Percentiles rank a stretch among this genome's conserved stretches.
Conservation (phyloP, 1,284 basidiomycete species). For the Melampsora americana region DNA sequence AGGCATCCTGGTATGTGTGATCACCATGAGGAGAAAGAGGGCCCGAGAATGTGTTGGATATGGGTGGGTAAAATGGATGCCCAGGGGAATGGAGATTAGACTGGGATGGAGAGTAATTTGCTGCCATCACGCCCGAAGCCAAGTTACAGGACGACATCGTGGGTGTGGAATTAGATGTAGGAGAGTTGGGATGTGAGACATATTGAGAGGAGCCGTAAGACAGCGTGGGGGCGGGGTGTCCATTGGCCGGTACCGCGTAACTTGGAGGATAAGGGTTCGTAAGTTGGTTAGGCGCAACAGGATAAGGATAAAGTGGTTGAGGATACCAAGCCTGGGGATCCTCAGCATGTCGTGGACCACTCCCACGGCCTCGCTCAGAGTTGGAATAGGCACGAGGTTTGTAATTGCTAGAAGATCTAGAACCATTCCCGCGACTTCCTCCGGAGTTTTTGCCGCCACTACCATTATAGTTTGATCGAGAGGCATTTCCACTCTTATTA, state of each 20-base stretch:
- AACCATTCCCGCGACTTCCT: background rate
- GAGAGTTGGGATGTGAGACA: background rate
- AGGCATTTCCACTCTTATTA: no score
- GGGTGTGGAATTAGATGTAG: background rate
- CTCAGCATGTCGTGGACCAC: no score
- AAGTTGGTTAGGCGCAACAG: background rate
- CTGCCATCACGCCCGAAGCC: no score
- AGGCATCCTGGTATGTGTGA: background rate
- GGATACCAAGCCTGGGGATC: background rate
- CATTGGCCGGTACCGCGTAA: background rate
- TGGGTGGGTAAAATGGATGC: background rate
- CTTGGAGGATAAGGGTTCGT: background rate
- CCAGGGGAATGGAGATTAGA: background rate
- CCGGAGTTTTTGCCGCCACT: no score
- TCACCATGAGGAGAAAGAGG: constrained; percentile 4
- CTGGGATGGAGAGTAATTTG: background rate
- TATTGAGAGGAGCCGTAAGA: background rate
- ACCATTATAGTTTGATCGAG: no score
- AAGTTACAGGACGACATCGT: no score
- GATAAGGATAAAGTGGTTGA: background rate
- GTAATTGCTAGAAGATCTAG: background rate
- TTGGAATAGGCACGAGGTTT: background rate
- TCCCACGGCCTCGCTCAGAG: no score
- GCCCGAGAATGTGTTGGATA: background rate
- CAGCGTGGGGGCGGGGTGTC: no score